Evolutionary conservation across 805 yeast species (phyloP), one percentile per base, ranked within the genome.

Genomic region (Schizosaccharomyces osmophilus): DNA sequence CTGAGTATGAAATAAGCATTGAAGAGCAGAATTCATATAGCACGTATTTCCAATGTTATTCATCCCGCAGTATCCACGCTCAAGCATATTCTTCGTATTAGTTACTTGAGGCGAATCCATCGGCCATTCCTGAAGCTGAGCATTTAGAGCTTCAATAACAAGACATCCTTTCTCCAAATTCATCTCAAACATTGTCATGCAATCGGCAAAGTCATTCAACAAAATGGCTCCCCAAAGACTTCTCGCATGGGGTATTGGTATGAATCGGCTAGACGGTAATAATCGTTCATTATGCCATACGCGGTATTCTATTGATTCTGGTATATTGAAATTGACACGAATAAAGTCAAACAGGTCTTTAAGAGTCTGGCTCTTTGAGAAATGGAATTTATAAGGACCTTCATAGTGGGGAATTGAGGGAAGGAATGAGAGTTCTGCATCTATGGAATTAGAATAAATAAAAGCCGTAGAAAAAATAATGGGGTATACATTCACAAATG

Each of bases 21-120:
- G 97, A 57, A 90, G 72, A 0, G 96, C 96, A 9, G 95, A 85
- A 70, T 87, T 88, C 97, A 89, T 88, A 70, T 87, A 89, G 70
- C 97, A 89, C 0, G 95, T 83, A 69, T 89, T 89, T 2, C 97
- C 97, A 64, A 88, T 73, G 68, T 87, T 89, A 61, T 77, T 73
- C 68, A 83, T 65, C 64, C 97, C 83, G 63, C 76, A 70, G 59
- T 75, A 68, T 65, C 96, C 89, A 29, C 41, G 41, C 11, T 11
- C 15, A 22, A 26, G 17, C 55, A 22, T 24, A 13, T 15, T 48
- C 29, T 26, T 48, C 4, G 13, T 48, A 15, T 26, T 15, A 4
- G 9, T 11, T 26, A 15, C 15, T 15, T 24, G 29, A 48, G 29
- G 29, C 4, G 29, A 26, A 24, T 24, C 29, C 55, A 22, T 48